A percentile compares a stretch with the other conserved stretches of the same genome.
phyloP scores from a whole-genome alignment of 371 early-diverging fungal species.

The Mortierella sp. region DNA sequence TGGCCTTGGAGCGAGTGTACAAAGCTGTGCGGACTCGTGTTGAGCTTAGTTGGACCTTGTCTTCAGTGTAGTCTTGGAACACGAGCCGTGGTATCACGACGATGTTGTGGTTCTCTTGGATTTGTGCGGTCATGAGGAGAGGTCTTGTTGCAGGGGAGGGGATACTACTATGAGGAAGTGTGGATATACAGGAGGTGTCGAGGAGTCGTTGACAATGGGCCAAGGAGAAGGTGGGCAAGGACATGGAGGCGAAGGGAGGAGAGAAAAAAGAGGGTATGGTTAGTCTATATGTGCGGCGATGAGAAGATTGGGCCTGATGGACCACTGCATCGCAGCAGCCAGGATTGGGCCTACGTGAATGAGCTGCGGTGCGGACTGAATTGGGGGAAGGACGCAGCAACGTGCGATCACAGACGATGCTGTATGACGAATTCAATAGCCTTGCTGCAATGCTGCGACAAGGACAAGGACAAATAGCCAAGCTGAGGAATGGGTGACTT shows the following conservation, averaged over 20 bases:
- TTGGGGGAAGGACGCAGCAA: no score
- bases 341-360: no score
- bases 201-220: neutral
- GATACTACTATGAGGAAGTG: neutral
- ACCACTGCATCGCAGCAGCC: no score
- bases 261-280: neutral
- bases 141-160: neutral
- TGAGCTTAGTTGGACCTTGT: constrained; percentile 18
- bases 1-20: no score
- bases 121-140: constrained; percentile 25
- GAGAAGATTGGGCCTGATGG: no score
- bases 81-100: constrained; percentile 42
- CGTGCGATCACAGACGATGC: no score
- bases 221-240: neutral
- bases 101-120: constrained; percentile 32
- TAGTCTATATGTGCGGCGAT: no score
- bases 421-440: no score
- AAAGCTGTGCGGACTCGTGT: constrained; percentile 6
- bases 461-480: no score
- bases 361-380: no score
- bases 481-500: no score
- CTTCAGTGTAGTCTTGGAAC: constrained; percentile 40
- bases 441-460: no score
- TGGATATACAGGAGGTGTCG: neutral
- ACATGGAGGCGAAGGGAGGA: neutral